These are phyloP conservation scores for Aspergillus costaricaensis DNA, from an alignment of 2,329 filamentous ascomycete species.

Conservation along the genomic window DNA sequence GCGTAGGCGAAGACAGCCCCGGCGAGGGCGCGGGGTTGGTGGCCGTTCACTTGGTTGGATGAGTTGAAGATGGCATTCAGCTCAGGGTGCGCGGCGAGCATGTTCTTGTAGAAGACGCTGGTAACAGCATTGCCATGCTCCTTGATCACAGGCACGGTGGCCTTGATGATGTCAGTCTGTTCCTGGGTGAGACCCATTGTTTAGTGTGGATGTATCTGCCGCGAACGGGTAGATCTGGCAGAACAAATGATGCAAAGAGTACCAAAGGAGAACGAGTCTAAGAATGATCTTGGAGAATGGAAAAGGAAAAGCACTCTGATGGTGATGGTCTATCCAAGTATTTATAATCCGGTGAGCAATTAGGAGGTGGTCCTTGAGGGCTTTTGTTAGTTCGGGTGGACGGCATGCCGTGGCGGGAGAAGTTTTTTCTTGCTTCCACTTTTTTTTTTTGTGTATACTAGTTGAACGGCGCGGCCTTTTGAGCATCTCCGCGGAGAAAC, in stretches of 20 bases:
- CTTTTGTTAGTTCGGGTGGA: neutral
- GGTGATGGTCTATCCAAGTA: neutral
- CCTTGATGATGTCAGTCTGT: constrained; percentile 67
- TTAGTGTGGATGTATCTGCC: neutral
- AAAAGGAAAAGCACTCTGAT: neutral
- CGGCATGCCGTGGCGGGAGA: constrained; percentile 7
- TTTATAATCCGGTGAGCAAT: neutral
- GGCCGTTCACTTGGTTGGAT: constrained; percentile 67
- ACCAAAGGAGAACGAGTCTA: no score
- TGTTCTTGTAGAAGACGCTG: constrained; percentile 69
- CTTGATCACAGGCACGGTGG: constrained; percentile 68
- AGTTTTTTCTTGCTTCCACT: constrained; percentile 5
- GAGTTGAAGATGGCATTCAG: constrained; percentile 72
- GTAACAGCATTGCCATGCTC: constrained; percentile 70
- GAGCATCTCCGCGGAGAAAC: constrained; percentile 10
- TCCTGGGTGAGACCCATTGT: constrained; percentile 56
- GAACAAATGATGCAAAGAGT: neutral
- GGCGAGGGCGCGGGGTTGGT: constrained; percentile 70
- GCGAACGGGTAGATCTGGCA: neutral
- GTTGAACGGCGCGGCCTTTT: neutral
- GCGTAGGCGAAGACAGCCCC: constrained; percentile 70
- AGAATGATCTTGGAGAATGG: neutral
- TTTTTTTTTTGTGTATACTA: neutral
- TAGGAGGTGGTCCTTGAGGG: no score
- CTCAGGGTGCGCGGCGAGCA: constrained; percentile 65